Base-by-base conservation (phyloP, 176 grass and related monocot species). In the Paspalum notatum region DNA sequence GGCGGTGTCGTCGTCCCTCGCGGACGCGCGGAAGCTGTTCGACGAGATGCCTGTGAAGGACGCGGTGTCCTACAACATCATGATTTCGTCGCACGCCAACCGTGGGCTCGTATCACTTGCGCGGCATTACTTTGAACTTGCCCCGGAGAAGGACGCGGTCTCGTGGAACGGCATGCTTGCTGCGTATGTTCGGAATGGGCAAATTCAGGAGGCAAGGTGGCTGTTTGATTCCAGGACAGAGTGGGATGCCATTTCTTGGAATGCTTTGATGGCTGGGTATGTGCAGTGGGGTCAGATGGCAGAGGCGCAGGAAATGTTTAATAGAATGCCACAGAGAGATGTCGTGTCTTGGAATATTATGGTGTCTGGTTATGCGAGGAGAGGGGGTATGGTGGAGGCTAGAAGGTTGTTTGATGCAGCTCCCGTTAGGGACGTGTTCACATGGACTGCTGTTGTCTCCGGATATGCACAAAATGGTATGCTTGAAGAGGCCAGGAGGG, bases 171-270 rank as follows among this genome's bases (percentile, higher is more conserved):
- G 90, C 52, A 77, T 98, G 58, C 90, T 98, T 75, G 84, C 92
- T 1, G 92, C 92, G 0, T 98, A 98, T 85, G 75, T 91, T 22
- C 82, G 84, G 22, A 95, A 95, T 50, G 92, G 95, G 18, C 85
- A 71, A 32, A 63, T 93, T 27, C 78, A 86, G 6, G 86, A 86
- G 25, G 95, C 95, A 27, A 83, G 83, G 71, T 48, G 44, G 11
- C 53, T 98, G 41, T 98, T 98, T 57, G 68, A 85, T 81, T 95
- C 95, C 17, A 89, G 88, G 64, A 66, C 74, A 12, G 62, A 88
- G 66, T 98, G 95, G 95, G 92, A 93, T 85, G 72, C 83, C 6
- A 84, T 98, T 58, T 95, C 95, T 22, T 98, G 92, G 95, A 98
- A 98, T n/a, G 88, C 92, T 22, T 73, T 98, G 68, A 98, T 93